phyloP scores from a whole-genome alignment of 169 alveolate genomes.

The Plasmodium adleri region DNA sequence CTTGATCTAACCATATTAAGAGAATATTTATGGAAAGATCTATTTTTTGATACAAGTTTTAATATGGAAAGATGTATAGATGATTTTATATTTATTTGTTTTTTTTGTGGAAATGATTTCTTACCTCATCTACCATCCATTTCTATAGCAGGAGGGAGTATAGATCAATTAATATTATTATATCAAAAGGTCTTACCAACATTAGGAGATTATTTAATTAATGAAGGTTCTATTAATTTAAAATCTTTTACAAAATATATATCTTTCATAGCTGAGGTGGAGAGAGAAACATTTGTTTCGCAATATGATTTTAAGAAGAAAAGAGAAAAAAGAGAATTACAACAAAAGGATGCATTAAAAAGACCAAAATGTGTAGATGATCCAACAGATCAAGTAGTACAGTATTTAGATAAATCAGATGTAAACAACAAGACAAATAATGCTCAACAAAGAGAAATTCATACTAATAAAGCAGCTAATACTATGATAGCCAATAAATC shows the following conservation, averaged over 20 bases:
- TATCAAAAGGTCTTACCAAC: slow-evolving; percentile 93
- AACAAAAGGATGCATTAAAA: slow-evolving; percentile 69
- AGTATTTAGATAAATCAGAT: background rate
- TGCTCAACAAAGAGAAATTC: background rate
- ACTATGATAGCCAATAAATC: background rate
- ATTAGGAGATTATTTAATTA: slow-evolving; percentile 92
- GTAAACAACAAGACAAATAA: background rate
- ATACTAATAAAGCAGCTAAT: background rate
- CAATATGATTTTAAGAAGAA: slow-evolving; percentile 88
- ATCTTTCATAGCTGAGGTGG: slow-evolving; percentile 89
- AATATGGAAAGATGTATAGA: slow-evolving; percentile 96
- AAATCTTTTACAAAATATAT: slow-evolving; percentile 84
- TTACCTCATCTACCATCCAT: slow-evolving; percentile 96
- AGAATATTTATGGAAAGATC: slow-evolving; percentile 86
- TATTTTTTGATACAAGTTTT: slow-evolving; percentile 79
- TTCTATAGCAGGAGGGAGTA: slow-evolving; percentile 96
- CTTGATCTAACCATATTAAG: slow-evolving; percentile 87
- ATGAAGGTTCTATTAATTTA: slow-evolving; percentile 90
- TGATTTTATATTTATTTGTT: slow-evolving; percentile 97
- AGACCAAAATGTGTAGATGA: slow-evolving; percentile 39
- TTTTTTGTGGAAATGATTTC: slow-evolving; percentile 98
- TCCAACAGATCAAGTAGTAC: background rate
- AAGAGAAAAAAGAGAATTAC: slow-evolving; percentile 82
- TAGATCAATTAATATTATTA: slow-evolving; percentile 95
- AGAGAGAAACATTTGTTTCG: slow-evolving; percentile 88